A percentile compares a stretch with the other conserved stretches of the same genome.
Conservation (phyloP, 2,329 filamentous ascomycete species). For the Lasiodiplodia theobromae region DNA sequence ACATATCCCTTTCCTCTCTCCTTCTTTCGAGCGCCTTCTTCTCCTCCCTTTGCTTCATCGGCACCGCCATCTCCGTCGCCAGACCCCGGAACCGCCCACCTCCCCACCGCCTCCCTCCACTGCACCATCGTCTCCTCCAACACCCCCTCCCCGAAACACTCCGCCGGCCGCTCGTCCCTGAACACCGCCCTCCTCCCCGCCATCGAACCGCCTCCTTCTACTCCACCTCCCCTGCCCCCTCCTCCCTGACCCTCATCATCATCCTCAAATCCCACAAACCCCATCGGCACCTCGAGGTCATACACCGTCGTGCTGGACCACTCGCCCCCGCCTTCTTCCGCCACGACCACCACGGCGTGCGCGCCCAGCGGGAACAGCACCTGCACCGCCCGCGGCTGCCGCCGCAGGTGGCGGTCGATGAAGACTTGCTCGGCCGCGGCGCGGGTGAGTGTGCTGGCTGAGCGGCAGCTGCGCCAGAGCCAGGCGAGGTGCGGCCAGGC, state of each 20-base stretch:
- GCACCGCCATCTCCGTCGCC: not conserved
- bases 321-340: no score
- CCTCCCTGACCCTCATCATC: not conserved
- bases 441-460: not conserved
- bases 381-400: not conserved
- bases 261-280: not conserved
- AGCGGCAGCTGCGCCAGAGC: slow-evolving; percentile 2
- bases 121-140: slow-evolving; percentile 5
- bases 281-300: not conserved
- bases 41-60: not conserved
- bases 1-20: not conserved
- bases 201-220: not conserved
- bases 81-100: not conserved
- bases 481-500: not conserved
- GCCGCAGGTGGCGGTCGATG: not conserved
- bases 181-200: not conserved
- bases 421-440: slow-evolving; percentile 14
- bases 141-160: slow-evolving; percentile 6
- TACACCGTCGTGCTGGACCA: not conserved
- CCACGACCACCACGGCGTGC: not conserved
- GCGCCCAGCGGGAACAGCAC: not conserved
- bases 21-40: no score
- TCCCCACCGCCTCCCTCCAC: slow-evolving; percentile 5
- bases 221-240: not conserved
- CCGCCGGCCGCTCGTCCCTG: slow-evolving; percentile 2